Base-by-base conservation (phyloP, 1,139 yeast species). In the Blastobotrys niveus region DNA sequence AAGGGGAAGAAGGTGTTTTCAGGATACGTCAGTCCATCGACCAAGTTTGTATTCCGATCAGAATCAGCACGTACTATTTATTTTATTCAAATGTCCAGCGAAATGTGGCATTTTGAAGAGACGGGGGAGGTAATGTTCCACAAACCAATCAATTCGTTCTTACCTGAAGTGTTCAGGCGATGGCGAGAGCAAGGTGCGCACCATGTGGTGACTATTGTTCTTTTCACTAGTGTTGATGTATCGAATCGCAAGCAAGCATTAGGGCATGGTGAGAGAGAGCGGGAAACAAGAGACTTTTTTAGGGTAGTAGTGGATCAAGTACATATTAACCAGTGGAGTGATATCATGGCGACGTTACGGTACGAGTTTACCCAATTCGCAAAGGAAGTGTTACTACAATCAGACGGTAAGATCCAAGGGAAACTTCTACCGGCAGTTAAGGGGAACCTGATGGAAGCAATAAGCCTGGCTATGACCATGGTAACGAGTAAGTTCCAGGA, bases 101-200 rank as follows among this genome's bases (percentile, higher is more conserved):
- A 93, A 59, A 93, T 91, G 96, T 93, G 97, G 95, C 88, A 89
- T 60, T 93, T 93, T 63, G 97, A 91, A 64, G 96, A 89, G 59
- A 84, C 83, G 54, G 98, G 98, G 0, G 97, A 89, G 58, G 84
- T 89, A 42, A 77, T 87, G 76, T 91, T 89, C 61, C 94, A 89
- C 62, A 88, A 88, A 62, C 77, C 93, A 56, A 87, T 93, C 41
- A 89, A 91, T 61, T 85, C 94, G 19, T 72, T 91, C 47, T 79
- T 93, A 48, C 98, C 99, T 0, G 84, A 82, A 50, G 82, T 91
- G 22, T 88, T 93, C 63, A 82, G 81, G 54, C 76, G 82, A 47
- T 91, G 97, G 97, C 74, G 89, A 52, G 81, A 81, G 32, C 75
- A 80, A 47, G 88, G 83, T 18, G 84, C 95, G 0, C 95, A 89